Evolutionary conservation across 1,284 basidiomycete genomes (phyloP).

Genomic region (Takashimella tepidaria): DNA sequence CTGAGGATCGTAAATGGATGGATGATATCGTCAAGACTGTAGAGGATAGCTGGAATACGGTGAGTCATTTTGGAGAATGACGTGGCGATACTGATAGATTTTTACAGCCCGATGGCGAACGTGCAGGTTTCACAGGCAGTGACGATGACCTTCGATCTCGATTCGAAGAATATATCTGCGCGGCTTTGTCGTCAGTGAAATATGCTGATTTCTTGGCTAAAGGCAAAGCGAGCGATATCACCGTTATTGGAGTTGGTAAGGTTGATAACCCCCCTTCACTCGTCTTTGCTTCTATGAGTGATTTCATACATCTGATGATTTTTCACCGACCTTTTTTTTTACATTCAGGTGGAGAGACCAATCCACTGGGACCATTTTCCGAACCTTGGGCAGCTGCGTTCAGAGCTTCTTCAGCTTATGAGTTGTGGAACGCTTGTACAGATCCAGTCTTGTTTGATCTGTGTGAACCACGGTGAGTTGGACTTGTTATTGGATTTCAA

Average conservation of each 20-base stretch:
- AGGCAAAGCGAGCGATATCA: conserved; percentile 29
- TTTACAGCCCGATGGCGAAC: conserved; percentile 26
- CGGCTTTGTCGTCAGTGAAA: conserved; percentile 63
- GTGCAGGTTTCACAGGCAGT: conserved; percentile 67
- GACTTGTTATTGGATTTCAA: too few relatives aligned
- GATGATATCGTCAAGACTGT: conserved; percentile 72
- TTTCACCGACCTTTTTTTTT: too few relatives aligned
- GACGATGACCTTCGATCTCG: conserved; percentile 86
- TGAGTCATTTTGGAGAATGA: conserved; percentile 13
- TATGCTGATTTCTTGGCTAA: conserved; percentile 69
- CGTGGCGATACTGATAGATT: conserved; percentile 52
- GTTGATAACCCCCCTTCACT: too few relatives aligned
- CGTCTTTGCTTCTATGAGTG: too few relatives aligned
- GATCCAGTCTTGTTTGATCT: conserved; percentile 88
- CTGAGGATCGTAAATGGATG: conserved; percentile 97
- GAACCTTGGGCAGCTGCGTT: conserved; percentile 78
- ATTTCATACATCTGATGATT: not conserved
- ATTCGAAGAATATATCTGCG: conserved; percentile 55
- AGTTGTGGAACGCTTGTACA: conserved; percentile 79
- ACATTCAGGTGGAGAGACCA: conserved; percentile 12
- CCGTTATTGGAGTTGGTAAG: conserved; percentile 22
- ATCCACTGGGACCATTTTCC: conserved; percentile 66
- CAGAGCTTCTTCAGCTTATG: conserved; percentile 73
- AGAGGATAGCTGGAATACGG: conserved; percentile 69
- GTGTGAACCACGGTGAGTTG: conserved; percentile 70